Evolutionary conservation across 257 asterid genomes (phyloP).

Genomic region (Jasminum sambac): DNA sequence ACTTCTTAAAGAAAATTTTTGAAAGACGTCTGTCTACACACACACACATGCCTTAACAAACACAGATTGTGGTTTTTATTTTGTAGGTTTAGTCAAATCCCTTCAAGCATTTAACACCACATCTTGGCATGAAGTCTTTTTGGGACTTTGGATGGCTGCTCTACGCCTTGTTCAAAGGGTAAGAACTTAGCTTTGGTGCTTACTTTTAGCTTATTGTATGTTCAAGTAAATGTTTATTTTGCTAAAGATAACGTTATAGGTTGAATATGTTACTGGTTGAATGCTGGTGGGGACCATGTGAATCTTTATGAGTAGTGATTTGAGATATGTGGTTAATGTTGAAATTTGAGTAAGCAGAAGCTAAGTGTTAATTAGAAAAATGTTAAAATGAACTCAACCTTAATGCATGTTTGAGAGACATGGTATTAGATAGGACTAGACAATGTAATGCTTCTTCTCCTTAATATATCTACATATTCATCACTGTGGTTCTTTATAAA

Average conservation of each 20-base stretch:
- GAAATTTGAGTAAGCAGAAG: too few species aligned
- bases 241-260: too few species aligned
- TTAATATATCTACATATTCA: not conserved
- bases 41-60: slow-evolving; percentile 13
- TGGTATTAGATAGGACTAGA: not conserved
- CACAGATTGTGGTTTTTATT: slow-evolving; percentile 19
- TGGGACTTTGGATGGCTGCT: slow-evolving; percentile 98
- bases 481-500: not conserved
- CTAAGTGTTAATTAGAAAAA: too few species aligned
- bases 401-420: slow-evolving; percentile 1
- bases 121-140: slow-evolving; percentile 84
- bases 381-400: not conserved
- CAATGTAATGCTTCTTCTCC: not conserved
- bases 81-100: slow-evolving; percentile 81
- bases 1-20: not conserved
- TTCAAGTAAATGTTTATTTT: too few species aligned
- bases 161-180: slow-evolving; percentile 95
- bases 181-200: slow-evolving; percentile 30
- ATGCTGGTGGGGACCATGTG: too few species aligned
- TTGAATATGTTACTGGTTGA: too few species aligned
- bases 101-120: slow-evolving; percentile 84
- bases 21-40: not conserved
- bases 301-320: too few species aligned
- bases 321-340: too few species aligned
- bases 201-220: not conserved